Evolutionary conservation across 164 flowering plant genomes (phyloP).

Genomic region (Santalum album): DNA sequence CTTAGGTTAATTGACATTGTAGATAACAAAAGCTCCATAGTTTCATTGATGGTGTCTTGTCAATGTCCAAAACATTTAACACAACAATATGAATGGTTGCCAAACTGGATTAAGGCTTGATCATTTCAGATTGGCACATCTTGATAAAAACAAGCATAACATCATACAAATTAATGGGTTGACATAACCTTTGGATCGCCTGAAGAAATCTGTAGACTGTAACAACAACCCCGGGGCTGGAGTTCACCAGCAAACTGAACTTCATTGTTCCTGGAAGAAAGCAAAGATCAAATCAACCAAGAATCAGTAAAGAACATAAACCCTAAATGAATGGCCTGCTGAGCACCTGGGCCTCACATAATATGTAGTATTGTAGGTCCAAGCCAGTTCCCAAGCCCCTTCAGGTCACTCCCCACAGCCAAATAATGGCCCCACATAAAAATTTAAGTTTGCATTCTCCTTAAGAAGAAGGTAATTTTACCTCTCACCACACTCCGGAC

Average conservation of each 20-base stretch:
- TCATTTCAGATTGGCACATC: neutral
- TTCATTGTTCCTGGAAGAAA: slow-evolving; percentile 65
- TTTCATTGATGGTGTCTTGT: too few relatives aligned
- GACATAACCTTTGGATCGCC: slow-evolving; percentile 65
- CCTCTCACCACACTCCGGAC: slow-evolving; percentile 93
- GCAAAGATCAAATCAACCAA: neutral
- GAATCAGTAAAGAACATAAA: neutral
- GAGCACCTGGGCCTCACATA: neutral
- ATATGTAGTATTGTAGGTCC: too few relatives aligned
- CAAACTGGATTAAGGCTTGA: too few relatives aligned
- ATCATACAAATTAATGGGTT: neutral
- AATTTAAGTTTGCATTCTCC: too few relatives aligned
- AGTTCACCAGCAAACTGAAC: slow-evolving; percentile 96
- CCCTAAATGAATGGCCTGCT: neutral
- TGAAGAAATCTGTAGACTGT: slow-evolving; percentile 36
- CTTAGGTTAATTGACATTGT: too few relatives aligned
- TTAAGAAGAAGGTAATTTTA: slow-evolving; percentile 10
- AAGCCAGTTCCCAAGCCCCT: too few relatives aligned
- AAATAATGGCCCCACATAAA: too few relatives aligned
- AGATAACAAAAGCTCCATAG: too few relatives aligned
- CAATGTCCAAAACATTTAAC: too few relatives aligned
- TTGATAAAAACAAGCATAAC: neutral
- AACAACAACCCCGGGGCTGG: slow-evolving; percentile 70
- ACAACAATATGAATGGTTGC: too few relatives aligned
- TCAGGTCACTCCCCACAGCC: too few relatives aligned